Base-by-base conservation (phyloP, 2,329 filamentous ascomycete genomes). In the Pestalotiopsis sp. region DNA sequence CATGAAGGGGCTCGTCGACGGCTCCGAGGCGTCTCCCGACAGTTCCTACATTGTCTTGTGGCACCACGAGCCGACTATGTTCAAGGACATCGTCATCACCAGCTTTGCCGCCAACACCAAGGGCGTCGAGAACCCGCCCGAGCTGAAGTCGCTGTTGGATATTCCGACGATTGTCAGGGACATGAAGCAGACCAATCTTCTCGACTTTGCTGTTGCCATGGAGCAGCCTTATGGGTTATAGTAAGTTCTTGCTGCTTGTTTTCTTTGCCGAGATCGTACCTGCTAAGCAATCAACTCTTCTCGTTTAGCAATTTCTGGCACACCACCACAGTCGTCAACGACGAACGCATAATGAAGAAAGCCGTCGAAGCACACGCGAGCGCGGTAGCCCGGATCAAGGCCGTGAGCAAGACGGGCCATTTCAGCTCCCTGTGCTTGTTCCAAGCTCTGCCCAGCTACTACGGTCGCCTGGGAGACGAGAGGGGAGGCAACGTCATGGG, bases 341-440 rank as follows among this genome's bases (percentile, higher is more conserved):
- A 70, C 36, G 70, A 74, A 67, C 74, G 79, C 20, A 73, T 78
- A 49, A 72, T 74, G 2, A 75, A 76, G 1, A 72, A 83, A 4
- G 65, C 76, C 14, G 69, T 73, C 4, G 83, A 83, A 70, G 62
- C 69, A 11, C 68, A 69, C 68, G 45, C 27, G 23, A 56, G 14
- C 4, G 64, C 65, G 23, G 65, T 69, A 14, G 31, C 36, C 45
- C 49, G 67, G 60, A 67, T 67, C 6, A 77, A 77, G 20, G 70
- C 79, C 68, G 75, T 78, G 31, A 74, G 73, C 31, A 80, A 81
- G 4, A 80, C 80, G 2, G 69, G 80, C 13, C 72, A 76, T 27
- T 82, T 79, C 14, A 80, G 78, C 5, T 75, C 84, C 14, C 78
- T 84, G 14, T 83, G 84, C 67, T 69, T 84, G 67, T 76, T 79